These are phyloP conservation scores for Zygosaccharomyces lentus DNA, from an alignment of 805 yeast species.

Conservation along the genomic window DNA sequence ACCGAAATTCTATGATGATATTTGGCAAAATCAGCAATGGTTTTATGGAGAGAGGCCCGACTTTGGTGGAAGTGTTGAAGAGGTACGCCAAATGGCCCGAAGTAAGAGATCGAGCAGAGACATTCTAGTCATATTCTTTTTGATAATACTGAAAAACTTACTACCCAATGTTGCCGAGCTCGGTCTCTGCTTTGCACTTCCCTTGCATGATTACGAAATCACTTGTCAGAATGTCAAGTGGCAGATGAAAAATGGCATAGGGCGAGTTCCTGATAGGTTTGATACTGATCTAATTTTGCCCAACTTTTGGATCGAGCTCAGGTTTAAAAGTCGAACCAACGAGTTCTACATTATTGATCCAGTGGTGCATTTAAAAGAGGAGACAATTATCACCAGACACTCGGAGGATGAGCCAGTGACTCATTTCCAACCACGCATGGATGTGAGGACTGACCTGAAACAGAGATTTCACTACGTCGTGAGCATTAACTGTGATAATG, in stretches of 20 bases:
- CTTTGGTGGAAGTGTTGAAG: constrained; percentile 4
- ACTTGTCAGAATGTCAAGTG: constrained; percentile 2
- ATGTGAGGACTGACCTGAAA: constrained; percentile 3
- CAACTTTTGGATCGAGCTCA: constrained; percentile 27
- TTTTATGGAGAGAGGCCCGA: constrained; percentile 23
- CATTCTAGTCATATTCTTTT: constrained; percentile 21
- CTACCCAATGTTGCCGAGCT: constrained; percentile 9
- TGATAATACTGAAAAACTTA: constrained; percentile 20
- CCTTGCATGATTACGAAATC: constrained; percentile 17
- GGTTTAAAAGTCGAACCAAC: constrained; percentile 1
- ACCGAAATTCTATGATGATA: background rate
- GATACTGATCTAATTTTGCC: constrained; percentile 29
- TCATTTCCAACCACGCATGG: constrained; percentile 10
- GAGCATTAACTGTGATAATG: constrained; percentile 11
- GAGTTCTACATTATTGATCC: constrained; percentile 26
- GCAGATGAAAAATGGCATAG: constrained; percentile 6
- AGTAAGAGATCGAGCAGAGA: constrained; percentile 25
- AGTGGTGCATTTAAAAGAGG: constrained; percentile 17
- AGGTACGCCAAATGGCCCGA: constrained; percentile 21
- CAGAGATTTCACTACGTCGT: constrained; percentile 22
- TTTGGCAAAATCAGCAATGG: constrained; percentile 13
- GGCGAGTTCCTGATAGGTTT: constrained; percentile 21
- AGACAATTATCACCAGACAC: constrained; percentile 15
- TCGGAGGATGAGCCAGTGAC: constrained; percentile 10
- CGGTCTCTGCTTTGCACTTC: constrained; percentile 25